phyloP scores from a whole-genome alignment of 345 rosid species.

The Alliaria petiolata region DNA sequence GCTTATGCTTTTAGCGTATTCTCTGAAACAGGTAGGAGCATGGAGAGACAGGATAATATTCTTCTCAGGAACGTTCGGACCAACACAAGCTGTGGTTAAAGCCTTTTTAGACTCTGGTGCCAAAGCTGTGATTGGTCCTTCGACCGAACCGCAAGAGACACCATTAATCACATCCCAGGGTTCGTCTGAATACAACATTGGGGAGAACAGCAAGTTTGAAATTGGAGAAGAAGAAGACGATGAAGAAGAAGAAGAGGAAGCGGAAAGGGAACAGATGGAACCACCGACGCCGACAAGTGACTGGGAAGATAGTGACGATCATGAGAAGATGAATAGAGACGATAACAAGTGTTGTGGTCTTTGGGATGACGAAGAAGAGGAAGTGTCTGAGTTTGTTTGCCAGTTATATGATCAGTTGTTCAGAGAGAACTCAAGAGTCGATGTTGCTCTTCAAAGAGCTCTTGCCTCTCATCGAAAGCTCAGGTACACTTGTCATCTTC shows the following conservation, averaged over 20 bases:
- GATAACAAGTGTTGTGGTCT: constrained; percentile 31
- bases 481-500: constrained; percentile 82
- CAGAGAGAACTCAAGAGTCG: constrained; percentile 67
- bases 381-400: constrained; percentile 66
- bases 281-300: constrained; percentile 71
- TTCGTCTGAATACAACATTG: constrained; percentile 41
- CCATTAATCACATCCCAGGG: constrained; percentile 47
- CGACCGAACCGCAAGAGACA: constrained; percentile 62
- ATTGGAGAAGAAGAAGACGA: constrained; percentile 90
- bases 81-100: constrained; percentile 45
- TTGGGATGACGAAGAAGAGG: constrained; percentile 81
- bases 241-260: constrained; percentile 53
- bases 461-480: constrained; percentile 65
- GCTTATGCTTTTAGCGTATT: neutral
- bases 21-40: constrained; percentile 68
- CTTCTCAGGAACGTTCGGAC: constrained; percentile 84
- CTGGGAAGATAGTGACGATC: constrained; percentile 95
- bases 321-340: constrained; percentile 40
- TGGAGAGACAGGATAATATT: constrained; percentile 96
- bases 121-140: constrained; percentile 74
- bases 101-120: constrained; percentile 74
- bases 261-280: constrained; percentile 61
- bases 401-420: constrained; percentile 63
- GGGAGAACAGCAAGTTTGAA: constrained; percentile 81
- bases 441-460: constrained; percentile 62